A percentile compares a stretch with the other conserved stretches of the same genome.
Evolutionary conservation across 164 flowering plant genomes (phyloP).

Genomic region (Magnolia kwangsiensis): DNA sequence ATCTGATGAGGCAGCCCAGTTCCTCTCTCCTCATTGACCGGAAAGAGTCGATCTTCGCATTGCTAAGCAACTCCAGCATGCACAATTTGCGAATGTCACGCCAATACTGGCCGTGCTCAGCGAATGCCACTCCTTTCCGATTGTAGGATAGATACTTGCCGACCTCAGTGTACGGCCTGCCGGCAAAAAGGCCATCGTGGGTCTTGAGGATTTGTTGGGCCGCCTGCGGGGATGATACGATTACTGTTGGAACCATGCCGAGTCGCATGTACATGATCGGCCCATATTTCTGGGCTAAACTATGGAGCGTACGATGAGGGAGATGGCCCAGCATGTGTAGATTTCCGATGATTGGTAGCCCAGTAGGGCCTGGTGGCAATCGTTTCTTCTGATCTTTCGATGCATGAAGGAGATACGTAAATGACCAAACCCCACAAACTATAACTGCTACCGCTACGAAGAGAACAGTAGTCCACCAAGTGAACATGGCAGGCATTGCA

Average conservation of each 20-base stretch:
- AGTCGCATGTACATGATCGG: constrained; percentile 20
- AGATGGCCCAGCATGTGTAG: not conserved
- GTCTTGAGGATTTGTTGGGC: constrained; percentile 24
- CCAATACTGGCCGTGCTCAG: not conserved
- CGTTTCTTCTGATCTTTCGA: not conserved
- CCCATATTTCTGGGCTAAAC: constrained; percentile 10
- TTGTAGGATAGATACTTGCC: not conserved
- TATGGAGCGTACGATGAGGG: constrained; percentile 8
- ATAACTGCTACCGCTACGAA: no score
- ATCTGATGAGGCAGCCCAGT: constrained; percentile 10
- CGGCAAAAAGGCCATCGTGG: constrained; percentile 12
- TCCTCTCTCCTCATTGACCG: constrained; percentile 29
- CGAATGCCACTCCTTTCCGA: not conserved
- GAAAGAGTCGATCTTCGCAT: constrained; percentile 10
- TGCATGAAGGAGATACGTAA: no score
- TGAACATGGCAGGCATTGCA: no score
- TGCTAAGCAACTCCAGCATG: constrained; percentile 1
- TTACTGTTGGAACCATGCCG: constrained; percentile 11
- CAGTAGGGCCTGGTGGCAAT: not conserved
- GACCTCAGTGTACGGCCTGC: not conserved
- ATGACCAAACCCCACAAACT: no score
- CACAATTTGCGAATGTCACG: not conserved
- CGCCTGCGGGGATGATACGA: constrained; percentile 12
- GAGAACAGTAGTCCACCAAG: no score
- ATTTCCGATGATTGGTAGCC: not conserved